phyloP scores from a whole-genome alignment of 768 basidiomycete species.

The Asterophora parasitica region DNA sequence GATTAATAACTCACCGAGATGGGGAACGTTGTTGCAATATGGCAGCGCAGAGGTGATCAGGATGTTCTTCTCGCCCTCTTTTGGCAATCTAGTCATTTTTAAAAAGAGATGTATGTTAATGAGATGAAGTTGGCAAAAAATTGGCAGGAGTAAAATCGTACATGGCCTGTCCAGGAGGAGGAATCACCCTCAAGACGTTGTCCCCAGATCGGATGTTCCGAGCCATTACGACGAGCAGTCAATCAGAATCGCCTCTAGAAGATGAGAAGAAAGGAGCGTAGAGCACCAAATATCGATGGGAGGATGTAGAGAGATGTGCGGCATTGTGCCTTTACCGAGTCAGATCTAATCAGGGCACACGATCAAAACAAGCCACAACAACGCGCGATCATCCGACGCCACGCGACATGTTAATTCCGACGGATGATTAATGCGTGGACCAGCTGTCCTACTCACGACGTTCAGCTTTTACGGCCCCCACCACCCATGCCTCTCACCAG shows the following conservation, averaged over 20 bases:
- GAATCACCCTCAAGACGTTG: constrained; percentile 45
- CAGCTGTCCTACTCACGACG: background rate
- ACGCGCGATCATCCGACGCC: constrained; percentile 8
- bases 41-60: constrained; percentile 94
- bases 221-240: constrained; percentile 31
- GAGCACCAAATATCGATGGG: constrained; percentile 9
- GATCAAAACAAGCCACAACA: constrained; percentile 18
- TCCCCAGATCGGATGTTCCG: constrained; percentile 50
- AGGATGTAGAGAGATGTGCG: background rate
- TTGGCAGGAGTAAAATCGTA: constrained; percentile 25
- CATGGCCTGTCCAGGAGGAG: constrained; percentile 51
- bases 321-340: constrained; percentile 1
- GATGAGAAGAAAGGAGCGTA: constrained; percentile 5
- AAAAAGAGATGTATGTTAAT: constrained; percentile 6
- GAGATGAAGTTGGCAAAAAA: too few relatives aligned
- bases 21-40: constrained; percentile 96
- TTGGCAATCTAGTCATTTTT: constrained; percentile 48
- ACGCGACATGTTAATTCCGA: background rate
- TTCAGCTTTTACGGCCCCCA: background rate
- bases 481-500: constrained; percentile 10
- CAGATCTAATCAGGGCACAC: constrained; percentile 12
- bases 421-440: background rate
- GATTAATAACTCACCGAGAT: constrained; percentile 72
- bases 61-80: constrained; percentile 81
- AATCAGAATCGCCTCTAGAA: background rate